A percentile compares a stretch with the other conserved stretches of the same genome.
phyloP scores from a whole-genome alignment of 2,329 filamentous ascomycete genomes.

The Pseudogymnoascus sp. region DNA sequence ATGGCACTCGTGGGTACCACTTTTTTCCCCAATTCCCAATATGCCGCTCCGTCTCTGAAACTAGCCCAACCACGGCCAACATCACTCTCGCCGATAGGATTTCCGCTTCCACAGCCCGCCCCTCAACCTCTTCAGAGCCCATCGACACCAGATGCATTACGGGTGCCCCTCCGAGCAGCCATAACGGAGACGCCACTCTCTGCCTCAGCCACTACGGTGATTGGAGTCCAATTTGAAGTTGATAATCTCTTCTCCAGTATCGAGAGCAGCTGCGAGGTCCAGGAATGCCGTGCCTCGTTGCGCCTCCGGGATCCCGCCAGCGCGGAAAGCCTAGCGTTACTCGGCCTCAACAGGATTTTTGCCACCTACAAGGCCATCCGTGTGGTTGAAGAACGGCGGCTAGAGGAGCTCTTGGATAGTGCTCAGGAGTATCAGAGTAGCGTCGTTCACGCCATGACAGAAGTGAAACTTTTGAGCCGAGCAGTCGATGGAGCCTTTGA shows the following conservation, averaged over 20 bases:
- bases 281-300: neutral
- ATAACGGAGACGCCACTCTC: neutral
- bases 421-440: neutral
- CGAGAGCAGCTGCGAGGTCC: neutral
- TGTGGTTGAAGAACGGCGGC: neutral
- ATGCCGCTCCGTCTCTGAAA: neutral
- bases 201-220: neutral
- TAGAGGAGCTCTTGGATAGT: neutral
- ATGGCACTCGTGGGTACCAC: neutral
- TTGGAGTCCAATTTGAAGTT: neutral
- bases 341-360: neutral
- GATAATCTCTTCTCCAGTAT: neutral
- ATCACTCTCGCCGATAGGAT: neutral
- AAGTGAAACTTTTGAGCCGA: neutral
- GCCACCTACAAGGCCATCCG: neutral
- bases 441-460: neutral
- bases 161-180: neutral
- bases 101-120: neutral
- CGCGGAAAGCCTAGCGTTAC: neutral
- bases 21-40: neutral
- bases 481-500: neutral
- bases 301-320: neutral
- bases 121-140: neutral
- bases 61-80: neutral
- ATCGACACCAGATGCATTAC: neutral